Conservation (phyloP, 2,329 filamentous ascomycete species). For the Canariomyces notabilis region DNA sequence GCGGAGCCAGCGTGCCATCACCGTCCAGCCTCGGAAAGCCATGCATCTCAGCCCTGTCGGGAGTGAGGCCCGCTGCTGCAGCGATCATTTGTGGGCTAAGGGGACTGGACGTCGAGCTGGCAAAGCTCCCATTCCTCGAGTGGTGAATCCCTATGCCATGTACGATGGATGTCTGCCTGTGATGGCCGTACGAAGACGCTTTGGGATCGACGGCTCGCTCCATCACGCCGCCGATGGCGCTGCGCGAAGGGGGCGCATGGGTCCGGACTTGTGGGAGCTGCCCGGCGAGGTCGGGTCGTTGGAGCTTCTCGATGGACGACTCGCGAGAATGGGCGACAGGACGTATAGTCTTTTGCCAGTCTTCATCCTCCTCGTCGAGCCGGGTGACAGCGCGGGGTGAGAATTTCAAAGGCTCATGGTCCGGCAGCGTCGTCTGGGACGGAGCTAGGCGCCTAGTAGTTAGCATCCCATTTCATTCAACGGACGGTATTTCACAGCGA, state of each 20-base stretch:
- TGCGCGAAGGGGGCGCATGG: conserved; percentile 39
- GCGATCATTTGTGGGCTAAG: conserved; percentile 83
- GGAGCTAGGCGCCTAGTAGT: conserved; percentile 45
- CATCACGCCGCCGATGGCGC: conserved; percentile 38
- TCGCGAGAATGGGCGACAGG: conserved; percentile 52
- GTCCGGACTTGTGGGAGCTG: conserved; percentile 34
- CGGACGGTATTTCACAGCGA: no score
- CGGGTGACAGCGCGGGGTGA: conserved; percentile 45
- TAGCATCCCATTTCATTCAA: conserved; percentile 11
- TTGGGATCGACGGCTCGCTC: conserved; percentile 55
- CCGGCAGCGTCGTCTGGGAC: conserved; percentile 55
- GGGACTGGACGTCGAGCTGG: conserved; percentile 74
- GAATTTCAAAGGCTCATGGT: conserved; percentile 51
- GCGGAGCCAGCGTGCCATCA: conserved; percentile 36
- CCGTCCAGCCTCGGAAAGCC: conserved; percentile 42
- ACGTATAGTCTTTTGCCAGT: conserved; percentile 49
- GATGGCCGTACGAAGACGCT: conserved; percentile 67
- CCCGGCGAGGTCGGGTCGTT: conserved; percentile 26
- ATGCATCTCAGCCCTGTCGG: conserved; percentile 49
- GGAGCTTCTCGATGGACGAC: conserved; percentile 53
- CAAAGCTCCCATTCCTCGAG: conserved; percentile 80
- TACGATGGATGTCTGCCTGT: conserved; percentile 94
- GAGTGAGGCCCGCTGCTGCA: conserved; percentile 51
- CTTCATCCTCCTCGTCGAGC: conserved; percentile 49
- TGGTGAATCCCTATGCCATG: conserved; percentile 79